phyloP scores from a whole-genome alignment of 2,329 filamentous ascomycete species.

The Fusarium marasasianum region DNA sequence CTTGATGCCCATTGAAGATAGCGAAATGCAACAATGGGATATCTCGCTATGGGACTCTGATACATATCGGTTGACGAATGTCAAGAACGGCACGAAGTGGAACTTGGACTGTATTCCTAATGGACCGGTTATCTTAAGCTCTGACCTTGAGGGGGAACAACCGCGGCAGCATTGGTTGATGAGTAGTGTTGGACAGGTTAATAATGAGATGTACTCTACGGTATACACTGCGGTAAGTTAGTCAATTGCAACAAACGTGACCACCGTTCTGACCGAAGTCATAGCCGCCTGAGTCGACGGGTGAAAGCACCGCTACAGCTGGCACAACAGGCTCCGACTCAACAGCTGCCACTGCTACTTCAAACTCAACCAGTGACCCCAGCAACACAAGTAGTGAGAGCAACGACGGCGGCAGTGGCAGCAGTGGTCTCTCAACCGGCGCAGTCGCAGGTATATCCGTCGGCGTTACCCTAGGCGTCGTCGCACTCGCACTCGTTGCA shows the following conservation, averaged over 20 bases:
- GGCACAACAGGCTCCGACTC: neutral
- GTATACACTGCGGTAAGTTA: conserved; percentile 29
- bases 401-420: neutral
- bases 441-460: conserved; percentile 19
- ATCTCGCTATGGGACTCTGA: conserved; percentile 42
- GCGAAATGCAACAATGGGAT: conserved; percentile 48
- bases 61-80: conserved; percentile 46
- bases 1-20: conserved; percentile 38
- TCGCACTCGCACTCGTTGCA: neutral
- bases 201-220: conserved; percentile 48
- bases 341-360: neutral
- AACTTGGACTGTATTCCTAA: conserved; percentile 47
- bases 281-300: conserved; percentile 7
- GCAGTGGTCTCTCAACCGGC: conserved; percentile 4
- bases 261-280: neutral
- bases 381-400: neutral
- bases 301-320: neutral
- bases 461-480: neutral
- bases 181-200: conserved; percentile 42
- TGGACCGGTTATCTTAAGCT: conserved; percentile 46
- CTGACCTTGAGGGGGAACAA: conserved; percentile 38
- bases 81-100: conserved; percentile 45
- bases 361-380: neutral
- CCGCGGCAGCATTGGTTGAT: conserved; percentile 49
- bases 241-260: fast-evolving